Evolutionary conservation across 192 early-diverging fungal species (phyloP), one percentile per base, ranked within the genome.

Genomic region (Coemansia sp.): DNA sequence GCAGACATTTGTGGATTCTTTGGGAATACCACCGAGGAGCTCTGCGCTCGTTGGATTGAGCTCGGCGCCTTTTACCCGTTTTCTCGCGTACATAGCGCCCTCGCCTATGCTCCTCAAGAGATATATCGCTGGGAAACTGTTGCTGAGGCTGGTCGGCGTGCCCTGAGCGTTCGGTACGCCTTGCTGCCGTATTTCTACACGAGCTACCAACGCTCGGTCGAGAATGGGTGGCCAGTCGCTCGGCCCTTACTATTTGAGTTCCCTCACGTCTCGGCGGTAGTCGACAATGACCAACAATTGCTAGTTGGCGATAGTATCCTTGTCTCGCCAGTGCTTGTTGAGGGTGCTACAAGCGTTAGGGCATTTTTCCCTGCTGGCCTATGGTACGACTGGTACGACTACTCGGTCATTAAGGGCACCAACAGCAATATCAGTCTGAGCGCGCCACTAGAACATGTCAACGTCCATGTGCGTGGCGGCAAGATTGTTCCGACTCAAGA

Each of bases 1-100:
- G 70, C 91, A 14, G 91, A 92, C 69, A 87, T 92, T 36, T 89
- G 91, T 64, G 91, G 91, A 9, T 92, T 92, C 73, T 80, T 77
- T 19, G 75, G 76, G 4, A 77, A 87, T 29, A 73, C 87, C 0
- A 85, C 85, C 1, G 87, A 90, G 64, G 85, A 90, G 53, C 78
- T 92, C 21, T 89, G 87, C 44, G 84, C 86, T 1, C 77, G 91
- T 23, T 92, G 90, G 90, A 75, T 79, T 15, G 77, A 88, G 67
- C 62, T 91, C 1, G 90, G 89, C 38, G 72, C 88, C 5, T 86
- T 89, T 41, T 87, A 86, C 44, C 89, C 89, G 2, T 90, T 90
- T 50, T 68, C 86, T 27, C 73, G 91, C 19, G 87, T 87, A 68
- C 91, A 92, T 64, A 92, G 91, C 57, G 69, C 72, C 4, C 82